phyloP scores from a whole-genome alignment of 441 rosid species.

The Macaranga tanarius region DNA sequence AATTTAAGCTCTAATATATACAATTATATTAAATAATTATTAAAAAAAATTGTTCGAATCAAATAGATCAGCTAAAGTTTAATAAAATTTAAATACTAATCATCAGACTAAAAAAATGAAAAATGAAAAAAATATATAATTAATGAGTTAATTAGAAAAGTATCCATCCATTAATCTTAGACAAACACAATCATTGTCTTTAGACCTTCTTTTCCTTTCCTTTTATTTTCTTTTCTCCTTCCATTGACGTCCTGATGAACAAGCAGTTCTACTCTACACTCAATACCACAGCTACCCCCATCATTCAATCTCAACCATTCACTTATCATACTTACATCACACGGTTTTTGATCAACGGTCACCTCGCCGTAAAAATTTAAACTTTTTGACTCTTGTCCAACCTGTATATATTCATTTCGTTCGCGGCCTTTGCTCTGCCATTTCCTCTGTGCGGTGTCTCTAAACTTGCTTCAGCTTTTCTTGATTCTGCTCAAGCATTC shows the following conservation, averaged over 20 bases:
- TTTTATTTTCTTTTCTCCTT: constrained; percentile 1
- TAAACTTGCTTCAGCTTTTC: not conserved
- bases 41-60: too few species aligned
- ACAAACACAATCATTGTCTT: constrained; percentile 28
- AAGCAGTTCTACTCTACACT: not conserved
- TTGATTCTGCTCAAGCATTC: too few species aligned
- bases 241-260: constrained; percentile 12
- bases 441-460: not conserved
- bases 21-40: too few species aligned
- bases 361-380: not conserved
- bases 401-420: constrained; percentile 20
- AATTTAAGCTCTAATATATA: too few species aligned
- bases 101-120: not conserved
- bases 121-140: not conserved
- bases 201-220: not conserved
- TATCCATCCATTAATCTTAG: not conserved
- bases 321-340: not conserved
- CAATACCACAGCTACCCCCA: not conserved
- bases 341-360: constrained; percentile 10
- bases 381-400: constrained; percentile 2
- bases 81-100: too few species aligned
- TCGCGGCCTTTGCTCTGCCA: constrained; percentile 19
- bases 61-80: too few species aligned
- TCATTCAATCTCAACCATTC: constrained; percentile 5
- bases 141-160: not conserved